Conservation (phyloP, 768 basidiomycete species). For the Termitomyces sp. region DNA sequence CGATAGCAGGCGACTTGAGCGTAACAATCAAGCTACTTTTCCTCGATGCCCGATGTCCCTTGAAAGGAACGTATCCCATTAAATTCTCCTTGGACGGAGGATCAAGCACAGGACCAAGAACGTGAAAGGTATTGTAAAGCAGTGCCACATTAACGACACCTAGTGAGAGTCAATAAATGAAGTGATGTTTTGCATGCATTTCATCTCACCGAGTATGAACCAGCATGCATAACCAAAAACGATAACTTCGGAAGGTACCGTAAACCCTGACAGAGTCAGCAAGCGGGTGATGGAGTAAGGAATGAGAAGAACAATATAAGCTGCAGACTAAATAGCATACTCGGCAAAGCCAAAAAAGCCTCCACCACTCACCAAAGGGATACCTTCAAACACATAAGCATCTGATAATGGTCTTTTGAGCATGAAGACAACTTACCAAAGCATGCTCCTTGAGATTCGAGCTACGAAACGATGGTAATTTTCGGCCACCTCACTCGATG, state of each 20-base stretch:
- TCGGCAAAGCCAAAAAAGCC: not conserved
- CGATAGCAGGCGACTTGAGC: constrained; percentile 9
- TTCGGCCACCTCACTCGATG: constrained; percentile 26
- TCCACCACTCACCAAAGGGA: constrained; percentile 44
- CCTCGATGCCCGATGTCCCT: constrained; percentile 9
- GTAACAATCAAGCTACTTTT: constrained; percentile 13
- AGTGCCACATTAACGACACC: constrained; percentile 61
- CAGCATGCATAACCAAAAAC: constrained; percentile 44
- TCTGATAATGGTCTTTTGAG: not conserved
- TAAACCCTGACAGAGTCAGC: constrained; percentile 40
- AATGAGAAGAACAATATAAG: constrained; percentile 52
- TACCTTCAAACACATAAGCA: constrained; percentile 36
- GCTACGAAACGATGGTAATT: constrained; percentile 59
- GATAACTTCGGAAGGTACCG: constrained; percentile 39
- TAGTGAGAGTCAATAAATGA: constrained; percentile 19
- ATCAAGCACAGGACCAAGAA: constrained; percentile 50
- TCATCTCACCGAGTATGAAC: constrained; percentile 47
- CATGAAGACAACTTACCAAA: constrained; percentile 47
- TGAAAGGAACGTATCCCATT: constrained; percentile 16
- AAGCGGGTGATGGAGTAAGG: constrained; percentile 52
- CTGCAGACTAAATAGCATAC: constrained; percentile 26
- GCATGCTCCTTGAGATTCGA: constrained; percentile 61
- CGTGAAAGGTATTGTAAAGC: constrained; percentile 65
- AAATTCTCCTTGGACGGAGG: constrained; percentile 23
- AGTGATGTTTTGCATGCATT: not conserved